Evolutionary conservation across 1,284 basidiomycete species (phyloP), one percentile per base, ranked within the genome.

Genomic region (Ganoderma boninense): DNA sequence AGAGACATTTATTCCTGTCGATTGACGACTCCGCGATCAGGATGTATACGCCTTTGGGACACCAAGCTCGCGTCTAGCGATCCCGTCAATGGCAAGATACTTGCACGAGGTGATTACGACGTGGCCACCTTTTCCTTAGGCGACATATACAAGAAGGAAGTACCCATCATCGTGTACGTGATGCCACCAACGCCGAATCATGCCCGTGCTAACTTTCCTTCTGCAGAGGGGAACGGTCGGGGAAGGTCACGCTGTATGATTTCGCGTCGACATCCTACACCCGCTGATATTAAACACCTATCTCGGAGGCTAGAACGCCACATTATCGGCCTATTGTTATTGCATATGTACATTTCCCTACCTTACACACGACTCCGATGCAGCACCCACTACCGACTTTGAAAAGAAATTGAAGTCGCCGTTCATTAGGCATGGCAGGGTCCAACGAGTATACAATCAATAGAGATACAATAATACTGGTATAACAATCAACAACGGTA

Each of bases 21-120:
- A 18, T 38, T 66, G 65, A 73, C 44, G 26, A 26, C 11, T 54
- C 7, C 69, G 68, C 68, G 77, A 42, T 49, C 74, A 92, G 91
- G 92, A 13, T 91, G 89, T 74, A 84, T 93, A 11, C 84, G 91
- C 26, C 75, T 92, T 38, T 93, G 92, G 92, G 86, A 92, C 74
- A 84, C 89, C 14, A 79, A 82, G 26, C 75, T 80, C 38, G 82
- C 87, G 7, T 74, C 70, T 7, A 75, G 78, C 20, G 80, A 84
- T 66, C 72, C 77, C 6, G 68, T 76, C 5, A 88, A 90, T 76
- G 88, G 89, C 11, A 77, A 70, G 16, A 76, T 87, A 8, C 73
- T 93, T 18, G 89, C 85, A 2, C 82, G 86, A 73, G 82, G 84
- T 13, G 81, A 85, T 71, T 86, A 86, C 20, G 90, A 92, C 74